A percentile compares a stretch with the other conserved stretches of the same genome.
Conservation (phyloP, 306 rosid genomes). For the Benincasa hispida region DNA sequence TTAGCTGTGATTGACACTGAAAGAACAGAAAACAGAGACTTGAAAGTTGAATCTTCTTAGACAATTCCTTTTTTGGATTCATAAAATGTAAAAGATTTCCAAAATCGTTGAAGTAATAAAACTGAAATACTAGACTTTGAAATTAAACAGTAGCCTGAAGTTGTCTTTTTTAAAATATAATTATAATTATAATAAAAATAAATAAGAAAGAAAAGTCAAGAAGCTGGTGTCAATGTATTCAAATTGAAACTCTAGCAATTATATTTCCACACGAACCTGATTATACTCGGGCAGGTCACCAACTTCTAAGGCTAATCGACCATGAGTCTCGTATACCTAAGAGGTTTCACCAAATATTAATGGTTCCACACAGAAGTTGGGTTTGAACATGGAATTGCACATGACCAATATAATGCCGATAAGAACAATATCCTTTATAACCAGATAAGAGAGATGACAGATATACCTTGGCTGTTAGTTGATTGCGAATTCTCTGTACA, state of each 20-base stretch:
- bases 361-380: background rate
- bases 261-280: conserved; percentile 45
- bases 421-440: background rate
- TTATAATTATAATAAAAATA: no score
- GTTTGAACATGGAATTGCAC: background rate
- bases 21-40: conserved; percentile 16
- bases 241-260: background rate
- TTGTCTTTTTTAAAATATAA: background rate
- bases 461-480: conserved; percentile 78
- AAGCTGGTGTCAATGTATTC: background rate
- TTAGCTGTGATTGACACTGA: conserved; percentile 91
- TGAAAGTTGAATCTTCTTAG: background rate
- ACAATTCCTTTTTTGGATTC: background rate
- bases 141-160: background rate
- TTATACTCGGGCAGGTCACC: conserved; percentile 94
- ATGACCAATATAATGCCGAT: background rate
- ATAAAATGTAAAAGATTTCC: background rate
- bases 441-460: conserved; percentile 14
- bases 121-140: background rate
- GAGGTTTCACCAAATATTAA: conserved; percentile 6
- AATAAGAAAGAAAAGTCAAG: background rate
- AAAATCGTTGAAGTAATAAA: background rate
- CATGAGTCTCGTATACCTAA: conserved; percentile 97
- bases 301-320: conserved; percentile 72
- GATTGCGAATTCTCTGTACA: conserved; percentile 80